Evolutionary conservation across 495 filamentous ascomycete genomes (phyloP).

Genomic region (Paragyromitra xinjiangensis): DNA sequence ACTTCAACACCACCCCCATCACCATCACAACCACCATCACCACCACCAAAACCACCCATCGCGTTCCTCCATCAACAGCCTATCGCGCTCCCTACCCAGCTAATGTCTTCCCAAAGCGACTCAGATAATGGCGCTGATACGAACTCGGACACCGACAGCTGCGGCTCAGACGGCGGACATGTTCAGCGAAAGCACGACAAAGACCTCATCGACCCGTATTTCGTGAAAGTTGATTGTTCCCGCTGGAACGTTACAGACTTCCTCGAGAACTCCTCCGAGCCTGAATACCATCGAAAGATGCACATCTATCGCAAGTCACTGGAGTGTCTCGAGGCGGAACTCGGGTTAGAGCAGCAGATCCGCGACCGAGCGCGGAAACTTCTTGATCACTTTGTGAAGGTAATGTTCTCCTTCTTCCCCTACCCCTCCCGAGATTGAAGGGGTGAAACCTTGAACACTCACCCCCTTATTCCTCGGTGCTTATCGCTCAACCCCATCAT

Average conservation of each 20-base stretch:
- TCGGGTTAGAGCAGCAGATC: not conserved
- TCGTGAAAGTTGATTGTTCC: not conserved
- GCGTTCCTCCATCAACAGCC: not conserved
- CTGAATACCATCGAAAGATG: not conserved
- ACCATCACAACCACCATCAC: not conserved
- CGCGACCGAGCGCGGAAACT: not conserved
- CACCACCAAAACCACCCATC: not conserved
- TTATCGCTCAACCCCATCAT: slow-evolving; percentile 23
- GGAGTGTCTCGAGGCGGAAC: not conserved
- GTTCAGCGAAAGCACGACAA: not conserved
- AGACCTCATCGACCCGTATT: not conserved
- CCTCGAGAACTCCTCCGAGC: slow-evolving; percentile 2
- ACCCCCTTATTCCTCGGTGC: not conserved
- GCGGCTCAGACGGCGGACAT: not conserved
- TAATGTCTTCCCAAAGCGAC: not conserved
- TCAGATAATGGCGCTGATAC: not conserved
- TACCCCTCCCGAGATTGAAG: not conserved
- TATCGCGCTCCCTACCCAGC: not conserved
- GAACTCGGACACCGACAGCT: not conserved
- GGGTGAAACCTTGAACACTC: not conserved
- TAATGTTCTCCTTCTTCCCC: not conserved
- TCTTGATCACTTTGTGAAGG: slow-evolving; percentile 4
- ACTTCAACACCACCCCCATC: not conserved
- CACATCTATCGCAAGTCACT: slow-evolving; percentile 1
- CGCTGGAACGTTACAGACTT: slow-evolving; percentile 7